phyloP scores from a whole-genome alignment of 192 early-diverging fungal species.

The Gamsiella multidivaricata region DNA sequence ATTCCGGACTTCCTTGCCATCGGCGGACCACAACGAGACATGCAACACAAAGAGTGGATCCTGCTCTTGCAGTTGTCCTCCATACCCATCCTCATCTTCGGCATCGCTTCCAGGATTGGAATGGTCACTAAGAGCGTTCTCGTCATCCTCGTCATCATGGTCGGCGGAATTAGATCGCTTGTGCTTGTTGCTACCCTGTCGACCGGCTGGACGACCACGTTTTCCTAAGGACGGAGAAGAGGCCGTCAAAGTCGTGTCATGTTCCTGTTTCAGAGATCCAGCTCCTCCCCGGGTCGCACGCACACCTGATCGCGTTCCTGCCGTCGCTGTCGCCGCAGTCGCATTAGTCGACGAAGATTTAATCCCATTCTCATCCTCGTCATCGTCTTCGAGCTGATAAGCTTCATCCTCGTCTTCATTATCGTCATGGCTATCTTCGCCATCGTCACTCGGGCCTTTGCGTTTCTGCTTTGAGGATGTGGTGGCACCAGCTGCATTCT shows the following conservation, averaged over 20 bases:
- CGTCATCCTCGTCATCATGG: conserved; percentile 11
- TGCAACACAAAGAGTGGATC: conserved; percentile 73
- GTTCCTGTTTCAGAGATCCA: background rate
- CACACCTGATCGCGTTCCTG: background rate
- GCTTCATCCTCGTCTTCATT: conserved; percentile 14
- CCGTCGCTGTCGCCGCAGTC: background rate
- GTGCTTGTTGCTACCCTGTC: background rate
- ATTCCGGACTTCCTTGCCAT: conserved; percentile 65
- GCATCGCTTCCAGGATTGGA: background rate
- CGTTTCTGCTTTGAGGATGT: conserved; percentile 14
- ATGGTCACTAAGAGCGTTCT: conserved; percentile 4
- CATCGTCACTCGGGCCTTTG: conserved; percentile 13
- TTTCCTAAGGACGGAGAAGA: conserved; percentile 19
- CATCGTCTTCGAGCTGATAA: conserved; percentile 12
- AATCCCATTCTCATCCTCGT: conserved; percentile 6
- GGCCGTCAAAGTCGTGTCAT: background rate
- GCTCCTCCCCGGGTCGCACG: background rate
- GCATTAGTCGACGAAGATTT: too few species aligned
- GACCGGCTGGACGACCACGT: background rate
- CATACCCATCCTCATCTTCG: background rate
- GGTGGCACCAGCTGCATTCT: conserved; percentile 46
- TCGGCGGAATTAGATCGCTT: conserved; percentile 2
- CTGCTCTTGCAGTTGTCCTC: conserved; percentile 27
- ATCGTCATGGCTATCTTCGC: background rate
- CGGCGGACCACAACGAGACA: conserved; percentile 70